Evolutionary conservation across 2,329 filamentous ascomycete species (phyloP).

Genomic region (Penicillium crustosum): DNA sequence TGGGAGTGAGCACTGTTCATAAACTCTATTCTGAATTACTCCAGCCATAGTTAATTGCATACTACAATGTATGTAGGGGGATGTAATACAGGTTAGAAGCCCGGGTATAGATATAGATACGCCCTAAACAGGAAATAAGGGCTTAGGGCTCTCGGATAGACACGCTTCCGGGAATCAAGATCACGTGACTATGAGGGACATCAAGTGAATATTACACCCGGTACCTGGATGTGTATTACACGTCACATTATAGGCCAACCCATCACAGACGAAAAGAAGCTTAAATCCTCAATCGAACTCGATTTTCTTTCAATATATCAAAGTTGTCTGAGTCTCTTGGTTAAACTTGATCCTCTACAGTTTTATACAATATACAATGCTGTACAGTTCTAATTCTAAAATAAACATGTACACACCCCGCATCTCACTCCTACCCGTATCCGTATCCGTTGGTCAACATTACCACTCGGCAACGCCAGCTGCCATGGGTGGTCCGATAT

Average conservation of each 20-base stretch:
- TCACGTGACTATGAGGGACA: neutral
- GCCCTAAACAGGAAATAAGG: slow-evolving; percentile 12
- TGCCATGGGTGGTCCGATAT: slow-evolving; percentile 8
- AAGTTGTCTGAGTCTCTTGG: neutral
- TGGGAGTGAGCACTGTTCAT: too few species aligned
- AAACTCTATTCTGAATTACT: too few species aligned
- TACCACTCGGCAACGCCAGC: slow-evolving; percentile 10
- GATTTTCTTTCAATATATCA: neutral
- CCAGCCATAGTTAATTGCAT: too few species aligned
- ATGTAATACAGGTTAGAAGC: too few species aligned
- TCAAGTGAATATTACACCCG: too few species aligned
- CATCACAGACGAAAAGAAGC: neutral
- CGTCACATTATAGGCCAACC: neutral
- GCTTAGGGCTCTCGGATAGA: slow-evolving; percentile 20
- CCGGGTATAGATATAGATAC: neutral
- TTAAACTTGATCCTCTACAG: neutral
- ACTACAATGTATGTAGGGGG: too few species aligned
- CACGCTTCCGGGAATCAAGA: neutral
- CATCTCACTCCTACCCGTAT: neutral
- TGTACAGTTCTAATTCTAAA: neutral
- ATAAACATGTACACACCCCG: neutral
- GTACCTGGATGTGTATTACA: neutral
- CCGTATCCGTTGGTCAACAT: slow-evolving; percentile 1
- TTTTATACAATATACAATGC: too few species aligned
- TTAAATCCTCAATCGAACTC: neutral